Evolutionary conservation across 2,329 filamentous ascomycete genomes (phyloP), one percentile per base, ranked within the genome.

Genomic region (Calonectria pseudoreteaudii): DNA sequence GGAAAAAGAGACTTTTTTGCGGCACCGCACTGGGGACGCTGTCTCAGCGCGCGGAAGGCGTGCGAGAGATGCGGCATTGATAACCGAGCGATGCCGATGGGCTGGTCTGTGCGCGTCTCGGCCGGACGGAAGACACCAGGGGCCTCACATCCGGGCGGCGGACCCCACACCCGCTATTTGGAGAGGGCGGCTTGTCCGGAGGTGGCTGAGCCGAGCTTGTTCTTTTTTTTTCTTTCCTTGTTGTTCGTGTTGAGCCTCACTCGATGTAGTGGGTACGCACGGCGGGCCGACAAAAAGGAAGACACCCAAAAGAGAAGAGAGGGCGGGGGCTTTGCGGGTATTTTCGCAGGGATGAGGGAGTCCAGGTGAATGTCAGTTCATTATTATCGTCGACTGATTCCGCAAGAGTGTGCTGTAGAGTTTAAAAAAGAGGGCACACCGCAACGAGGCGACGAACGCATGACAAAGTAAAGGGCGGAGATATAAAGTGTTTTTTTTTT

Each of bases 71-170:
- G 26, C 31, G 71, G 65, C 56, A 53, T 62, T 66, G 52, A 76
- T 80, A 80, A 78, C 79, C 79, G 79, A 80, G 58, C 74, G 74
- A 74, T 76, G 77, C 79, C 79, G 79, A 80, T 74, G n/a, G n/a
- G 31, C 11, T 79, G 78, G 79, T 80, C 79, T 74, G 79, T 80
- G 79, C 79, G 72, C 71, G 23, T 74, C 71, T 80, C 79, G 79
- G 78, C 74, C 78, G 76, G 78, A 36, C 78, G 78, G 78, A 80
- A 80, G 77, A 58, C 62, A 14, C 41, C n/a, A 71, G 76, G 76
- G 73, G 71, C 49, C 47, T 53, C 31, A 23, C 34, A 52, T 62
- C 72, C 73, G 71, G 75, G 71, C 52, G 49, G 72, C 71, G 73
- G 69, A 66, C 67, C 60, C 70, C 73, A 70, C 73, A 70, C 64